Evolutionary conservation across 345 rosid genomes (phyloP).

Genomic region (Tarenaya hassleriana): DNA sequence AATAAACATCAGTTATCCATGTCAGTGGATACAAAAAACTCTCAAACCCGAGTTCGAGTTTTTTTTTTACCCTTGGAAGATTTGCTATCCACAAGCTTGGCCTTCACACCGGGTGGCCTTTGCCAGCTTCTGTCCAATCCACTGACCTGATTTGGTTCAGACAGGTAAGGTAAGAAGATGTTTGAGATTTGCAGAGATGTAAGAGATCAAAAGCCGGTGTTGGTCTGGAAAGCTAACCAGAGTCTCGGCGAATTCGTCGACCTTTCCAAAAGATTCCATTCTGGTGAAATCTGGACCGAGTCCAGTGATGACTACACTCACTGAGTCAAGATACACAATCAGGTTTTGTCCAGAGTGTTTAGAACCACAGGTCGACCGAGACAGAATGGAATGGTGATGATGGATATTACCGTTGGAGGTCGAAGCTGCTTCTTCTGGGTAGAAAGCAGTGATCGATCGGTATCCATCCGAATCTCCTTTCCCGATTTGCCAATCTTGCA

Average conservation of each 20-base stretch:
- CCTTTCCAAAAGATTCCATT: constrained; percentile 95
- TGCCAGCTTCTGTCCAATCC: constrained; percentile 97
- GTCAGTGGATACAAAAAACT: constrained; percentile 9
- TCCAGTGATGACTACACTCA: constrained; percentile 48
- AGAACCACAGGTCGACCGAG: neutral
- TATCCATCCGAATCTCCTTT: constrained; percentile 65
- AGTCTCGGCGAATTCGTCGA: constrained; percentile 81
- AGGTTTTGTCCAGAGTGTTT: neutral
- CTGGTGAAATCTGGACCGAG: constrained; percentile 86
- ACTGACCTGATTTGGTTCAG: constrained; percentile 43
- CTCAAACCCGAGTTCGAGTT: constrained; percentile 1
- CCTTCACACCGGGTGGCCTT: constrained; percentile 74
- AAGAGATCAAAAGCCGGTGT: neutral
- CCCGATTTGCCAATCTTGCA: constrained; percentile 73
- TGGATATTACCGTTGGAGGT: constrained; percentile 48
- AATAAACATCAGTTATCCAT: neutral
- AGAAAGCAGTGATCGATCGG: constrained; percentile 84
- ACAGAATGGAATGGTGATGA: neutral
- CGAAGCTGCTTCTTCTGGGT: constrained; percentile 50
- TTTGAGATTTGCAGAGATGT: neutral
- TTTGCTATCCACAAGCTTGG: constrained; percentile 65
- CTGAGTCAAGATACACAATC: constrained; percentile 14
- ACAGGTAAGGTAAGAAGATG: neutral
- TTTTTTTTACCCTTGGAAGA: constrained; percentile 48
- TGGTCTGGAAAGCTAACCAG: constrained; percentile 38